Conservation (phyloP, 352 stramenopile genomes). For the Albugo laibachii region DNA sequence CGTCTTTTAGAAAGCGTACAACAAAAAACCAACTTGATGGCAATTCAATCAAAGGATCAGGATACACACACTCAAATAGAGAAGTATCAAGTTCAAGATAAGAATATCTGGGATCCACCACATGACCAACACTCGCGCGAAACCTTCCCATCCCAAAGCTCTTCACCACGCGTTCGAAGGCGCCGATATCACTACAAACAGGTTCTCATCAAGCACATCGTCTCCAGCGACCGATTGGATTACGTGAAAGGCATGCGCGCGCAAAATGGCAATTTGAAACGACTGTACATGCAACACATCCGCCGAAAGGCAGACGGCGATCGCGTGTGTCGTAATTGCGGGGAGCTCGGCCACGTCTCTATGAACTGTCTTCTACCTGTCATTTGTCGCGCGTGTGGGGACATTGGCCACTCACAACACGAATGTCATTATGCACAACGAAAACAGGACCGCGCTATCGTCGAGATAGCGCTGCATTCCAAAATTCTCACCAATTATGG, state of each 20-base stretch:
- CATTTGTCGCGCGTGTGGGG: constrained; percentile 66
- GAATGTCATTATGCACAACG: constrained; percentile 14
- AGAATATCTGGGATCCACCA: neutral
- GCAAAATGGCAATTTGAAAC: constrained; percentile 20
- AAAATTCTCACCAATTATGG: neutral
- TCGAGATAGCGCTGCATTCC: constrained; percentile 6
- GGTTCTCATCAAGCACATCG: constrained; percentile 11
- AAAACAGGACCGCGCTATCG: constrained; percentile 2
- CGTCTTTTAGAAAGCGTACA: constrained; percentile 26
- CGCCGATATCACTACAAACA: neutral
- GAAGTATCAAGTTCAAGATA: neutral
- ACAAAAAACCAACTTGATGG: neutral
- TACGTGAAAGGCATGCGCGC: constrained; percentile 49
- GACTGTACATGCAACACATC: constrained; percentile 43
- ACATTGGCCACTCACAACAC: constrained; percentile 26
- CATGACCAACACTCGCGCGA: neutral
- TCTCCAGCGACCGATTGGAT: constrained; percentile 25
- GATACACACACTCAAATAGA: neutral
- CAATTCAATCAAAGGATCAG: neutral
- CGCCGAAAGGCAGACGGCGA: constrained; percentile 31
- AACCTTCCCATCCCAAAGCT: neutral
- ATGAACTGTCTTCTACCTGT: constrained; percentile 46
- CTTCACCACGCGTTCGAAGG: neutral
- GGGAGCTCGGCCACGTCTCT: constrained; percentile 39
- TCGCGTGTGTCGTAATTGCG: constrained; percentile 54